Evolutionary conservation across 2,329 filamentous ascomycete genomes (phyloP).

Genomic region (Albophoma yamanashiensis): DNA sequence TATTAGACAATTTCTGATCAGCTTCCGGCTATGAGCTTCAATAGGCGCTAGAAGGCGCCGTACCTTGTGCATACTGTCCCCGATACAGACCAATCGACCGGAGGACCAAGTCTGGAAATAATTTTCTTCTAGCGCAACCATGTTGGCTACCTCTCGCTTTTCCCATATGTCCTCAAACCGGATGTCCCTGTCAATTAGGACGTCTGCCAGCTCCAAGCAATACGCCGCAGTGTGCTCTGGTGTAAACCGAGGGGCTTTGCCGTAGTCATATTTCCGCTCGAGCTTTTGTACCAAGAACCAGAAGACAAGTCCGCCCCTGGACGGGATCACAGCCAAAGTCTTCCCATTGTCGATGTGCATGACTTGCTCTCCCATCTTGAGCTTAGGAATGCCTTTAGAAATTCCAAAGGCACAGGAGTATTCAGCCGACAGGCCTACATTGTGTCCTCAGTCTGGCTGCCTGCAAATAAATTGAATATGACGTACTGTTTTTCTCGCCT

Average conservation of each 20-base stretch:
- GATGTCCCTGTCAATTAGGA: background rate
- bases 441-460: background rate
- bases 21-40: background rate
- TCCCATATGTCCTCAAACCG: background rate
- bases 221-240: background rate
- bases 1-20: background rate
- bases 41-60: background rate
- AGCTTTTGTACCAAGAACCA: conserved; percentile 1
- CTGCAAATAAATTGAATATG: background rate
- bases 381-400: conserved; percentile 10
- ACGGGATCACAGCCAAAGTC: background rate
- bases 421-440: conserved; percentile 4
- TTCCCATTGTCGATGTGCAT: background rate
- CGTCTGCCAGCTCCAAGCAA: background rate
- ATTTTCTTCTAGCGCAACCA: conserved; percentile 1
- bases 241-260: background rate
- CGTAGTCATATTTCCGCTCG: background rate
- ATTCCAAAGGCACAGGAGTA: conserved; percentile 27
- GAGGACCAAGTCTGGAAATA: background rate
- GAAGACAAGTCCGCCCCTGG: background rate
- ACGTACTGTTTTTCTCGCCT: background rate
- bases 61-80: conserved; percentile 3
- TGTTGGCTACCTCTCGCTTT: background rate
- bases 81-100: conserved; percentile 1
- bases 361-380: conserved; percentile 3